A percentile compares a stretch with the other conserved stretches of the same genome.
phyloP scores from a whole-genome alignment of 352 stramenopile genomes.

The Phytophthora hibernalis region DNA sequence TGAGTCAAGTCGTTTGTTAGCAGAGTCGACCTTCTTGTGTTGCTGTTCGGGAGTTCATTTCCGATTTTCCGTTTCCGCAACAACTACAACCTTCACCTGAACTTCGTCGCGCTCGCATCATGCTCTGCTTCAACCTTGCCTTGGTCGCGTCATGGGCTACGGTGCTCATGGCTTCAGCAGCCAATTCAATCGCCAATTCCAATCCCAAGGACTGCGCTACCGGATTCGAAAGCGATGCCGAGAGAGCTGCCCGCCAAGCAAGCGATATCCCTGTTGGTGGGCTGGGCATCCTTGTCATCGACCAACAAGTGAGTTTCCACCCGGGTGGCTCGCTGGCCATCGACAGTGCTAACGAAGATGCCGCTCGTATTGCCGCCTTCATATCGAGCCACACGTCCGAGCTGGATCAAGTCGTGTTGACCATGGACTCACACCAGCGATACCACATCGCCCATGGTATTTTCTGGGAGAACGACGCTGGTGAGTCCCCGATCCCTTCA shows the following conservation, averaged over 20 bases:
- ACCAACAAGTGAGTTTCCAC: conserved; percentile 96
- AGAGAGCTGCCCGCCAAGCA: conserved; percentile 37
- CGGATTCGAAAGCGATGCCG: conserved; percentile 23
- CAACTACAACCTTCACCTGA: not conserved
- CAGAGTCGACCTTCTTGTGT: not conserved
- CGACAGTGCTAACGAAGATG: conserved; percentile 85
- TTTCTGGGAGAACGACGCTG: conserved; percentile 89
- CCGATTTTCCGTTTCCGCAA: not conserved
- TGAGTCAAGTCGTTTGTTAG: too few relatives aligned
- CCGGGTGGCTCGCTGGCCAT: conserved; percentile 93
- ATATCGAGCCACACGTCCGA: conserved; percentile 68
- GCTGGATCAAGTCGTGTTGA: conserved; percentile 90
- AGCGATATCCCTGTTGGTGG: conserved; percentile 45
- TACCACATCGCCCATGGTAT: conserved; percentile 94
- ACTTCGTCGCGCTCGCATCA: conserved; percentile 1
- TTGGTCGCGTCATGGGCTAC: conserved; percentile 13
- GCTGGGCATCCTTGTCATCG: conserved; percentile 89
- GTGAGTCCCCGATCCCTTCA: conserved; percentile 90
- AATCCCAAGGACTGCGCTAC: conserved; percentile 16
- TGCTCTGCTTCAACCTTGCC: conserved; percentile 21
- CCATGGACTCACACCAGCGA: conserved; percentile 95
- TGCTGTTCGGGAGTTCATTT: conserved; percentile 19
- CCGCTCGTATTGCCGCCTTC: conserved; percentile 84
- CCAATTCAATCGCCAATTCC: not conserved
- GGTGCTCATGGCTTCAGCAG: conserved; percentile 9